A percentile compares a stretch with the other conserved stretches of the same genome.
These are phyloP conservation scores for Yarrowia porcina DNA, from an alignment of 805 yeast species.

Conservation along the genomic window DNA sequence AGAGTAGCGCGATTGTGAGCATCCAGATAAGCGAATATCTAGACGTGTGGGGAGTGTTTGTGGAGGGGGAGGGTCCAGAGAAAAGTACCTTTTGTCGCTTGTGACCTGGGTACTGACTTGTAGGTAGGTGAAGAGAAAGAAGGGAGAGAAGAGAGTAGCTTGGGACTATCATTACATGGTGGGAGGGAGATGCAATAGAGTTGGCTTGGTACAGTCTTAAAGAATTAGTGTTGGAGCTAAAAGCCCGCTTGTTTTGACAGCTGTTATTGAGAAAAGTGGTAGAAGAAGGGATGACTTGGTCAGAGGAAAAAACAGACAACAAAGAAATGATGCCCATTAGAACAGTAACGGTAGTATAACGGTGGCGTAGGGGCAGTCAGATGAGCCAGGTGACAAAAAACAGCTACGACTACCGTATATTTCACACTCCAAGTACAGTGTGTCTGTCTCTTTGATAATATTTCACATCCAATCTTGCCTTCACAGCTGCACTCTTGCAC, in stretches of 20 bases:
- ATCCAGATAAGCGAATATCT: slow-evolving; percentile 25
- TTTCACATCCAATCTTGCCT: background rate
- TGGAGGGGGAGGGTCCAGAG: background rate
- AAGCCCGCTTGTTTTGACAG: background rate
- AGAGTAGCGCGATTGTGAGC: slow-evolving; percentile 16
- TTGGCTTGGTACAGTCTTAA: background rate
- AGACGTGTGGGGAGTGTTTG: background rate
- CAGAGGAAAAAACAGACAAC: too few relatives aligned
- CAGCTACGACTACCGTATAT: too few relatives aligned
- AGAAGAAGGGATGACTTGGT: too few relatives aligned
- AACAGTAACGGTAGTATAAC: background rate
- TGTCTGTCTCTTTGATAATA: too few relatives aligned
- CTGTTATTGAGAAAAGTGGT: too few relatives aligned
- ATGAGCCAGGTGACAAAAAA: background rate
- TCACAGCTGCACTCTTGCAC: background rate
- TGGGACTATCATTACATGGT: background rate
- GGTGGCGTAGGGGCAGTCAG: background rate
- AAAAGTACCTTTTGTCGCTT: slow-evolving; percentile 7
- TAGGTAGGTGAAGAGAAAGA: slow-evolving; percentile 5
- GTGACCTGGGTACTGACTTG: slow-evolving; percentile 18
- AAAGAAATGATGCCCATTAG: too few relatives aligned
- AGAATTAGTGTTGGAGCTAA: background rate
- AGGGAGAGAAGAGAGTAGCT: background rate
- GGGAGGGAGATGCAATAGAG: background rate
- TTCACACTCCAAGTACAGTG: too few relatives aligned